Percentiles rank a stretch among this genome's conserved stretches.
phyloP scores from a whole-genome alignment of 345 rosid species.

The Hibiscus trionum region DNA sequence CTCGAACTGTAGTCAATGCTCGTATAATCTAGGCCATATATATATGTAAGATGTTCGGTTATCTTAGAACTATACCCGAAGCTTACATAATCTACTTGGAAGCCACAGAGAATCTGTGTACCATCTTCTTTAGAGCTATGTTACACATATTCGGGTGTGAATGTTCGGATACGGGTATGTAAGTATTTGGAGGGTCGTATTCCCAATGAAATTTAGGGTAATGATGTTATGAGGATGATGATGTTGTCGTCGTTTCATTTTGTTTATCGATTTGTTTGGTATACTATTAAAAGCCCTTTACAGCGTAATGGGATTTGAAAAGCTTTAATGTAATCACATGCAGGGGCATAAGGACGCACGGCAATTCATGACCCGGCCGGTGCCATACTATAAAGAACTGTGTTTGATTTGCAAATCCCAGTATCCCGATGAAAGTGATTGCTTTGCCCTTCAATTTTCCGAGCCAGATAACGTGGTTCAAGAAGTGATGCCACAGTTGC shows the following conservation, averaged over 20 bases:
- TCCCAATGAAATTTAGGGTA: neutral
- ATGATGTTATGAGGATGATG: neutral
- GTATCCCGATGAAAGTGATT: conserved; percentile 33
- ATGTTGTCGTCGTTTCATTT: neutral
- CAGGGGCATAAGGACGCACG: conserved; percentile 65
- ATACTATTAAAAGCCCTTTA: neutral
- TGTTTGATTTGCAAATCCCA: conserved; percentile 45
- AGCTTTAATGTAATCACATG: conserved; percentile 4
- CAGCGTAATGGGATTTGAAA: neutral
- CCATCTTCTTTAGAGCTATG: too few relatives aligned
- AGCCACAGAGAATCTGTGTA: neutral
- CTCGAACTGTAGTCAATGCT: neutral
- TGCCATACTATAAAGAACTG: conserved; percentile 67
- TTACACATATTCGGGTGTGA: neutral
- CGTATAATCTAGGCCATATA: neutral
- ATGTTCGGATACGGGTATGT: neutral
- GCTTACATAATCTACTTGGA: conserved; percentile 1
- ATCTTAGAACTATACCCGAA: neutral
- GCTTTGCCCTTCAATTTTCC: conserved; percentile 44
- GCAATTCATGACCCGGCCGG: conserved; percentile 73
- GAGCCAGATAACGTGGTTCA: conserved; percentile 38
- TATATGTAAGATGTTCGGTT: neutral
- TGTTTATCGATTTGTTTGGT: neutral
- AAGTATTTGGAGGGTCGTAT: neutral
- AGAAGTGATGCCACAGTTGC: conserved; percentile 17